phyloP scores from a whole-genome alignment of 139 green algal genomes.

The Microglena sp. region DNA sequence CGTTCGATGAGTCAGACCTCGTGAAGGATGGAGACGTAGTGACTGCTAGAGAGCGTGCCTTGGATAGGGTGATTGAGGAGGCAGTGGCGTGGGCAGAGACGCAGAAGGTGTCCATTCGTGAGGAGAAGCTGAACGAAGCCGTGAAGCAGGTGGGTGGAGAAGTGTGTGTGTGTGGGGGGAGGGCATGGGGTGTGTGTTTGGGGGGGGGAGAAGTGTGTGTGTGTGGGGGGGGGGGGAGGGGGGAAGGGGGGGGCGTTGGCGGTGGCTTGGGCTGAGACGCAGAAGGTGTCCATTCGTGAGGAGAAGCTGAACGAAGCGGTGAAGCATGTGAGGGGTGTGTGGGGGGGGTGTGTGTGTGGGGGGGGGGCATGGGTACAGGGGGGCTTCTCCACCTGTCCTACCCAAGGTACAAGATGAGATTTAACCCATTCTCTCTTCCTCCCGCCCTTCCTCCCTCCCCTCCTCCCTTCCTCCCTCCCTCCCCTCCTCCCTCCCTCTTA shows the following conservation, averaged over 20 bases:
- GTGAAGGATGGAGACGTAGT: not conserved
- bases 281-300: constrained; percentile 1
- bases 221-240: not conserved
- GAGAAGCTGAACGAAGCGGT: constrained; percentile 19
- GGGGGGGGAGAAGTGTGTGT: not conserved
- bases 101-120: constrained; percentile 12
- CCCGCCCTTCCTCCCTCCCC: not conserved
- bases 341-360: not conserved
- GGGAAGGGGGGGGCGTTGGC: not conserved
- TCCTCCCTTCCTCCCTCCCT: not conserved
- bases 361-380: not conserved
- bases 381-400: not conserved
- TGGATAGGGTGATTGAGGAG: constrained; percentile 12
- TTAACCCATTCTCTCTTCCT: not conserved
- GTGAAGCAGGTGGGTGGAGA: constrained; percentile 3
- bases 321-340: not conserved
- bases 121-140: constrained; percentile 3
- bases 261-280: not conserved
- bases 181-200: not conserved
- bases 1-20: not conserved
- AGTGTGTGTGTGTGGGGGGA: not conserved
- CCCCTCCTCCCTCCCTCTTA: not conserved
- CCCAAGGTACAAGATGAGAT: not conserved
- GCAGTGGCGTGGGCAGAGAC: constrained; percentile 12
- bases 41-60: not conserved